phyloP scores from a whole-genome alignment of 441 rosid genomes.

The Adansonia grandidieri region DNA sequence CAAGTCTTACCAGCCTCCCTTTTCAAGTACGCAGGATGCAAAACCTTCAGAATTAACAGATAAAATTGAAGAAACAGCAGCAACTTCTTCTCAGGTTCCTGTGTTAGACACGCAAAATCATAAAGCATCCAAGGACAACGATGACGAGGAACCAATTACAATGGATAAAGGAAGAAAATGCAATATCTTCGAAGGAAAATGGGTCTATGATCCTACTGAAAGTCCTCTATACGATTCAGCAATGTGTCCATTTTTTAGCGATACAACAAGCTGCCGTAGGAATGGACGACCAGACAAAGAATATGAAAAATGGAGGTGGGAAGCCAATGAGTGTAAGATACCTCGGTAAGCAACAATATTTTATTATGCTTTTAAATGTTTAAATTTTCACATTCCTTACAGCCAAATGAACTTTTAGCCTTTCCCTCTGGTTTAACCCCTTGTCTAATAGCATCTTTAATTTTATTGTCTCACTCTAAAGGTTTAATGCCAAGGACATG shows the following conservation, averaged over 20 bases:
- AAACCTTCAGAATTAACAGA: background rate
- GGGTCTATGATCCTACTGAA: slow-evolving; percentile 48
- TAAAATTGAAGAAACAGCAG: background rate
- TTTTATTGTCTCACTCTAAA: slow-evolving; percentile 6
- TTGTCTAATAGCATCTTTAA: too few species aligned
- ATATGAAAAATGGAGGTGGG: slow-evolving; percentile 63
- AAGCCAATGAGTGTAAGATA: slow-evolving; percentile 45
- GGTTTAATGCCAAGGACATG: slow-evolving; percentile 50
- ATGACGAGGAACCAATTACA: background rate
- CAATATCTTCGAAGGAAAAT: slow-evolving; percentile 50
- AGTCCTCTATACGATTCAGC: slow-evolving; percentile 39
- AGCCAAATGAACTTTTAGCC: background rate
- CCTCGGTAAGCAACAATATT: slow-evolving; percentile 39
- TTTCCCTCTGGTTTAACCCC: background rate
- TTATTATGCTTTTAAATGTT: background rate
- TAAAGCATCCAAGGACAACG: background rate
- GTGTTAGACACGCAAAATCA: background rate
- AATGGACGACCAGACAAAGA: slow-evolving; percentile 51
- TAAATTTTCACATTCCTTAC: slow-evolving; percentile 6
- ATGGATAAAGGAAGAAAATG: slow-evolving; percentile 28
- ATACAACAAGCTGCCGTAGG: slow-evolving; percentile 50
- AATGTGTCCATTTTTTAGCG: slow-evolving; percentile 54
- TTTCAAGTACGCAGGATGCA: background rate
- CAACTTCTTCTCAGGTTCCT: background rate
- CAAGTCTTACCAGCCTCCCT: background rate